Evolutionary conservation across 768 basidiomycete genomes (phyloP).

Genomic region (Serendipita sp.): DNA sequence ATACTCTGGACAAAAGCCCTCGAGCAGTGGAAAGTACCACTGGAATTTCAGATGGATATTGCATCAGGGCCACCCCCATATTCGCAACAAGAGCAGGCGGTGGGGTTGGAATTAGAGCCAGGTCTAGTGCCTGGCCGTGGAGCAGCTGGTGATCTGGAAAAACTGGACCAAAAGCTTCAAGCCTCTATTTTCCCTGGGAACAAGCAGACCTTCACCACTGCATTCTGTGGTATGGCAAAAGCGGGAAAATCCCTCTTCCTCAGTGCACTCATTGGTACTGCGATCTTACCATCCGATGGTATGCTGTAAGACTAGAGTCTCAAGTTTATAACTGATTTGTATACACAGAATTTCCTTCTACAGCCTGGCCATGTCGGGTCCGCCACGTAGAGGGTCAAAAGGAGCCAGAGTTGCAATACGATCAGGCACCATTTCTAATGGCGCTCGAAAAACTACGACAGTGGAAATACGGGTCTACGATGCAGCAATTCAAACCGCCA

Average conservation of each 20-base stretch:
- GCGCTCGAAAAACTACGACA: background rate
- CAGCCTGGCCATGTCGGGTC: conserved; percentile 1
- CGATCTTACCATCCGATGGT: conserved; percentile 1
- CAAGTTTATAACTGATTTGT: background rate
- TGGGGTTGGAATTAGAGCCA: background rate
- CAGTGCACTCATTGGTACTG: background rate
- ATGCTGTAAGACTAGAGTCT: background rate
- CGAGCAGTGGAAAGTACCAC: background rate
- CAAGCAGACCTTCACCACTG: background rate
- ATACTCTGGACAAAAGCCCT: background rate
- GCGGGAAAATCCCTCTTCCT: background rate
- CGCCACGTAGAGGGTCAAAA: background rate
- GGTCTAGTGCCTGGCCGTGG: background rate
- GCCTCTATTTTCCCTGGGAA: background rate
- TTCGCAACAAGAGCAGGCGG: background rate
- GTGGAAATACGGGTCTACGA: background rate
- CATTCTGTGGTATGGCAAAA: conserved; percentile 5
- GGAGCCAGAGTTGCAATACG: background rate
- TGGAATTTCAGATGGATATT: background rate
- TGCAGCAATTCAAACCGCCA: background rate
- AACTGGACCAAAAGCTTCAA: background rate
- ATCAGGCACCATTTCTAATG: background rate
- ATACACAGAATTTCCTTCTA: background rate
- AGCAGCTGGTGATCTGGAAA: background rate
- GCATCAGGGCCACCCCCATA: background rate